phyloP scores from a whole-genome alignment of 2,329 filamentous ascomycete genomes.

The Cladosporium sp. region DNA sequence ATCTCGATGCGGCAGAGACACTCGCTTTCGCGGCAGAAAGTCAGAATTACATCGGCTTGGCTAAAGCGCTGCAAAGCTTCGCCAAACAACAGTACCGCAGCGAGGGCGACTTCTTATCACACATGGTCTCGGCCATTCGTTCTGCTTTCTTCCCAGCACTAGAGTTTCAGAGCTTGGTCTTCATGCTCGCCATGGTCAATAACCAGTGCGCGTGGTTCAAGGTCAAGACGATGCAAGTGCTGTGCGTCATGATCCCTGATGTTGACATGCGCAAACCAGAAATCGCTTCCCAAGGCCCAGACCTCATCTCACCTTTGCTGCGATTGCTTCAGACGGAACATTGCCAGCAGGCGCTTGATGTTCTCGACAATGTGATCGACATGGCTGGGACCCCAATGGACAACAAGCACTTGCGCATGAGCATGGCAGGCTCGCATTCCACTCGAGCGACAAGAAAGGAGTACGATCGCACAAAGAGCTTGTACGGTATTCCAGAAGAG shows the following conservation, averaged over 20 bases:
- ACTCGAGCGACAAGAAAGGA: conserved; percentile 78
- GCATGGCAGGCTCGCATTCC: conserved; percentile 86
- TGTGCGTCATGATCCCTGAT: conserved; percentile 78
- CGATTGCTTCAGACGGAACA: conserved; percentile 87
- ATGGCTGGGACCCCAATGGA: conserved; percentile 86
- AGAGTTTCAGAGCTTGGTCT: conserved; percentile 81
- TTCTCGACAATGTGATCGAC: conserved; percentile 91
- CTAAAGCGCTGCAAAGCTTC: conserved; percentile 65
- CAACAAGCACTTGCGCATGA: conserved; percentile 93
- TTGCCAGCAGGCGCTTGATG: conserved; percentile 84
- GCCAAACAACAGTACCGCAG: conserved; percentile 61
- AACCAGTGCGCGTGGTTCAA: conserved; percentile 89
- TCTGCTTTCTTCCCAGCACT: conserved; percentile 74
- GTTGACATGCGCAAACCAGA: conserved; percentile 91
- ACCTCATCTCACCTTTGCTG: conserved; percentile 88
- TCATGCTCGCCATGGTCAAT: conserved; percentile 84
- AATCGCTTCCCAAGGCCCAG: conserved; percentile 84
- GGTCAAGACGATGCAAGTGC: conserved; percentile 83
- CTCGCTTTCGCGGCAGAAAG: conserved; percentile 68
- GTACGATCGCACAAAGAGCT: conserved; percentile 86
- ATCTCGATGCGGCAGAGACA: conserved; percentile 60
- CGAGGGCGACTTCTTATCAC: conserved; percentile 69
- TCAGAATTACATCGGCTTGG: conserved; percentile 64
- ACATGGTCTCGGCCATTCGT: conserved; percentile 68
- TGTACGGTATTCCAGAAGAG: conserved; percentile 94